Evolutionary conservation across 83 land plant genomes (phyloP), one percentile per base, ranked within the genome.

Genomic region (Picea engelmannii): DNA sequence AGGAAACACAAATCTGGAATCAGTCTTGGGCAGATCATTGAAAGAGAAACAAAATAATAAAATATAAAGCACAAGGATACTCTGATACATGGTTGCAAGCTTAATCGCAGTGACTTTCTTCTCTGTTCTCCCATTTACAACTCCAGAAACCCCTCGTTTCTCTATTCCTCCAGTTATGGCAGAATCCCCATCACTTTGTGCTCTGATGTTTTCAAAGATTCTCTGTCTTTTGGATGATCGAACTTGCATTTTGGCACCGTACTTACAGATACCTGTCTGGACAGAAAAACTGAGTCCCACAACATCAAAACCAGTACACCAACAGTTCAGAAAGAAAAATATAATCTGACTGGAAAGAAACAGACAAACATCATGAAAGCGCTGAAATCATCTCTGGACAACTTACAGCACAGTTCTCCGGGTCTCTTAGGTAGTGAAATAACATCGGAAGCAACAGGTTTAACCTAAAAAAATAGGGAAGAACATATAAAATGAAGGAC

Each of bases 221-320:
- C 61, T 23, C 74, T 49, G 81, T 85, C 91, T 79, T 89, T 91
- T 60, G 94, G 94, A 66, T 92, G 94, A 78, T 92, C 78, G 78
- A 85, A 92, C 62, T 88, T 92, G 87, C 94, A 90, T 31, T 35
- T 74, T 90, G 12, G 82, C 80, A 24, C 92, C 92, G 85, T 88
- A 92, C 66, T 88, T 92, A 67, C 95, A 92, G 58, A 66, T 82
- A 13, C 95, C 95, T 71, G 91, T 92, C 85, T 92, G 90, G 83
- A 86, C 24, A 66, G 35, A 91, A 92, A 83, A 82, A 91, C 93
- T 93, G 87, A 42, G 66, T 71, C 25, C 38, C 44, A 70, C 47
- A 24, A 73, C 47, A 23, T 10, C 27, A n/a, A 62, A 1, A 44
- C 4, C 55, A 18, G 16, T 61, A 17, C 63, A 59, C 21, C 68